Base-by-base conservation (phyloP, 2,329 filamentous ascomycete genomes). In the Cladosporium sp. region DNA sequence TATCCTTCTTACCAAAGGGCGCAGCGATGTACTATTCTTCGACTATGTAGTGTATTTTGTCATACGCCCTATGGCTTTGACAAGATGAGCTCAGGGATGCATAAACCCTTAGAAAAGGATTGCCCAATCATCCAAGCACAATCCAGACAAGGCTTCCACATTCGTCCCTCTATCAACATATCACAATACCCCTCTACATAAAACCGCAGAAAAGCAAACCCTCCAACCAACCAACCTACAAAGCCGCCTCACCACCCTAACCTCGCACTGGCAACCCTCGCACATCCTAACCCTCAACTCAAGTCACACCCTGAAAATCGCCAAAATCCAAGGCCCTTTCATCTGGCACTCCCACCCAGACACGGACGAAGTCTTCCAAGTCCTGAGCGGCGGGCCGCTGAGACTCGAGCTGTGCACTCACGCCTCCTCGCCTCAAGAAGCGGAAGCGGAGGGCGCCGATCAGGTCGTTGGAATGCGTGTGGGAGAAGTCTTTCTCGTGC, bases 301-400 rank as follows among this genome's bases (percentile, higher is more conserved):
- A n/a, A 63, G 64, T 40, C 42, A 69, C 18, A 67, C 73, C 22
- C 63, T 74, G 43, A 71, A 73, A 55, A 59, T 73, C 38, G 70
- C 68, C 44, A 70, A 68, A 19, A 63, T 72, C 5, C 61, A 70
- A 50, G 71, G 69, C 1, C 54, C 57, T 11, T 73, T 73, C 38
- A 64, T 73, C 18, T 73, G 68, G 64, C 71, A 74, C 43, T 59
- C 68, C 0, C 72, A 73, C 39, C 66, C 66, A 1, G 63, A 71
- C 5, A 69, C 70, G 1, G 72, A 73, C 39, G 71, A 74, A 24
- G 54, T 72, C 1, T 74, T 73, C 45, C 72, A 71, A 39, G 50
- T 71, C 6, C 47, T 74, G 0, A 64, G 63, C 0, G 71, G 71
- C 7, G 57, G 54, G 0, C 56, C 56, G 4, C 39, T 59, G 24